These are phyloP conservation scores for Alternaria gaisen DNA, from an alignment of 2,329 filamentous ascomycete species.

Conservation along the genomic window DNA sequence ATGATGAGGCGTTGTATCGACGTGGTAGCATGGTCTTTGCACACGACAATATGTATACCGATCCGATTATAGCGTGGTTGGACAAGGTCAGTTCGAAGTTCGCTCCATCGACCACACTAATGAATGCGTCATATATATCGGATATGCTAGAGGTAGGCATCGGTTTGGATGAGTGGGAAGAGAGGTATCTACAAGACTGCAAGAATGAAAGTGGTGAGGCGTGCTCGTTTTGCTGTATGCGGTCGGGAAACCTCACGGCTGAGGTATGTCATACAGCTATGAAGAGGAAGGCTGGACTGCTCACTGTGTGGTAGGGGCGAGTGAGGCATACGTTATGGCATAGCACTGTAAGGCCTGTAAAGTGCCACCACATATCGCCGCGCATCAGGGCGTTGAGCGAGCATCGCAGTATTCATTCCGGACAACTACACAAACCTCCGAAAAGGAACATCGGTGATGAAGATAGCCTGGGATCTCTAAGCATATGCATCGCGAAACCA, in stretches of 20 bases:
- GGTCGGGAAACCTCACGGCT: not conserved
- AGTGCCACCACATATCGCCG: not conserved
- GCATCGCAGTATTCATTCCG: not conserved
- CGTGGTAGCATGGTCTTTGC: not conserved
- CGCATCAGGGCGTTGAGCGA: not conserved
- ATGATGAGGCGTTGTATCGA: not conserved
- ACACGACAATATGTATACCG: accelerated
- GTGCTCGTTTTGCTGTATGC: not conserved
- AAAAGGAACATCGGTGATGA: no score
- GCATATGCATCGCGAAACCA: not conserved
- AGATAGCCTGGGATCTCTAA: not conserved
- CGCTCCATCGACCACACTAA: not conserved
- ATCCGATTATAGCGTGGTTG: not conserved
- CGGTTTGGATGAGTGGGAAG: not conserved
- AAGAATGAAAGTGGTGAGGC: accelerated
- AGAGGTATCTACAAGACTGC: not conserved
- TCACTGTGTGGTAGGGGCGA: not conserved
- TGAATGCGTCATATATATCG: no score
- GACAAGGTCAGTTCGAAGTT: not conserved
- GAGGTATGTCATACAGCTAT: not conserved
- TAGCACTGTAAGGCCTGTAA: not conserved
- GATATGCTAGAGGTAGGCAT: no score
- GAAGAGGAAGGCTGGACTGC: not conserved
- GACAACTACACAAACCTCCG: no score
- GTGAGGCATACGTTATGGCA: not conserved